Conservation (phyloP, 768 basidiomycete genomes). For the Kwoniella sp. region DNA sequence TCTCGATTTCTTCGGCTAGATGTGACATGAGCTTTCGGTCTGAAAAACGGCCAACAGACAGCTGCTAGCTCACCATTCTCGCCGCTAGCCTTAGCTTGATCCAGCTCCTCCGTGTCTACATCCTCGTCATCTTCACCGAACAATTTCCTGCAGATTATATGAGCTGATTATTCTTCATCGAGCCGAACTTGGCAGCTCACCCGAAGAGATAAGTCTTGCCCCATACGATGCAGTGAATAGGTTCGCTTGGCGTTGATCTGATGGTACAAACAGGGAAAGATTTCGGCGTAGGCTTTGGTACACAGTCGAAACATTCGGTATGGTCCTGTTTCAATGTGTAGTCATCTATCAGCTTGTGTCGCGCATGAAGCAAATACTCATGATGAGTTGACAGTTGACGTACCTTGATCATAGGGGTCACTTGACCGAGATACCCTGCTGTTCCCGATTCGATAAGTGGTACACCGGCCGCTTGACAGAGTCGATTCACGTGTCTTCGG, state of each 20-base stretch:
- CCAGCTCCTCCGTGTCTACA: conserved; percentile 77
- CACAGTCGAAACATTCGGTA: conserved; percentile 94
- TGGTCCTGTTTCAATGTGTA: conserved; percentile 62
- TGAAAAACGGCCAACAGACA: too few species aligned
- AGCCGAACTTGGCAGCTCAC: conserved; percentile 59
- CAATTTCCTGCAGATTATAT: conserved; percentile 66
- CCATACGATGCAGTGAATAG: conserved; percentile 99
- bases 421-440: conserved; percentile 94
- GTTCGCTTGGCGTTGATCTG: conserved; percentile 91
- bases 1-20: conserved; percentile 83
- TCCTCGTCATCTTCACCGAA: conserved; percentile 81
- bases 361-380: too few species aligned
- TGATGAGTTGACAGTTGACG: conserved; percentile 15
- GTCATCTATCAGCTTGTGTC: neutral
- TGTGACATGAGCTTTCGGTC: conserved; percentile 5
- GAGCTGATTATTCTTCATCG: conserved; percentile 7
- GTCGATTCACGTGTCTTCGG: conserved; percentile 90
- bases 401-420: conserved; percentile 88
- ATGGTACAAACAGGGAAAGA: conserved; percentile 98
- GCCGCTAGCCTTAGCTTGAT: conserved; percentile 87
- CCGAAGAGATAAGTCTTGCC: conserved; percentile 93
- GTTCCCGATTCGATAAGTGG: conserved; percentile 96
- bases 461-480: conserved; percentile 90
- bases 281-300: conserved; percentile 88
- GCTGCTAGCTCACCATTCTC: conserved; percentile 77